These are phyloP conservation scores for Elsinoe batatas DNA, from an alignment of 2,329 filamentous ascomycete genomes.

Conservation along the genomic window DNA sequence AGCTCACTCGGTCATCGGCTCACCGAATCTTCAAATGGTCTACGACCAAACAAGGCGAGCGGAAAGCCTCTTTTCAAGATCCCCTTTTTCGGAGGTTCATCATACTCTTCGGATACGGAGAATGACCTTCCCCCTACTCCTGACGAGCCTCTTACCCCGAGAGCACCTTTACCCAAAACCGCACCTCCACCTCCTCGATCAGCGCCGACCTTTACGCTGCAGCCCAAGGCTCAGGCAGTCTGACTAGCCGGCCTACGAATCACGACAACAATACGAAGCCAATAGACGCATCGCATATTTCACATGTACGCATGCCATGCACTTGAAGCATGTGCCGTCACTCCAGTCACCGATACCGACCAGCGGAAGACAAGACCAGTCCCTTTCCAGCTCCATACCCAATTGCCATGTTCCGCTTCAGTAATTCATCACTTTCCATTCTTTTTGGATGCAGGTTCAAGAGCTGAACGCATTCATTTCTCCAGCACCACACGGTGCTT, in stretches of 20 bases:
- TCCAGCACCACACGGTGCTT: background rate
- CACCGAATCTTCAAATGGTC: background rate
- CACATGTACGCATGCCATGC: slow-evolving; percentile 8
- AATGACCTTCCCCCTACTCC: background rate
- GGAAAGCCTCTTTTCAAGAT: slow-evolving; percentile 3
- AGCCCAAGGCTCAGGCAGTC: slow-evolving; percentile 2
- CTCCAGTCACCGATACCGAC: background rate
- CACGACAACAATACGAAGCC: slow-evolving; percentile 1
- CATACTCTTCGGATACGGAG: background rate
- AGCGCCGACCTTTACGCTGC: background rate
- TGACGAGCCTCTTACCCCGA: background rate
- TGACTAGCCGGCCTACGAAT: slow-evolving; percentile 7
- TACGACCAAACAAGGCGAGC: slow-evolving; percentile 5
- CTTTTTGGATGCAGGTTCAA: slow-evolving; percentile 5
- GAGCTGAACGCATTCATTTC: slow-evolving; percentile 9
- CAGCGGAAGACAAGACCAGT: background rate
- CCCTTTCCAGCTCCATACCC: background rate
- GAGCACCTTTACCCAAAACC: background rate
- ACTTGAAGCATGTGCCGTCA: background rate
- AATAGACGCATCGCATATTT: background rate
- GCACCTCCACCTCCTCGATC: background rate
- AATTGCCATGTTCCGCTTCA: background rate
- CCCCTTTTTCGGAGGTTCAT: background rate
- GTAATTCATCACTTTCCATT: background rate
- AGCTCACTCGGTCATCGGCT: slow-evolving; percentile 12